Percentiles rank a stretch among this genome's conserved stretches.
phyloP scores from a whole-genome alignment of 225 moss, liverwort and hornwort species.

The Rhytidiadelphus loreus region DNA sequence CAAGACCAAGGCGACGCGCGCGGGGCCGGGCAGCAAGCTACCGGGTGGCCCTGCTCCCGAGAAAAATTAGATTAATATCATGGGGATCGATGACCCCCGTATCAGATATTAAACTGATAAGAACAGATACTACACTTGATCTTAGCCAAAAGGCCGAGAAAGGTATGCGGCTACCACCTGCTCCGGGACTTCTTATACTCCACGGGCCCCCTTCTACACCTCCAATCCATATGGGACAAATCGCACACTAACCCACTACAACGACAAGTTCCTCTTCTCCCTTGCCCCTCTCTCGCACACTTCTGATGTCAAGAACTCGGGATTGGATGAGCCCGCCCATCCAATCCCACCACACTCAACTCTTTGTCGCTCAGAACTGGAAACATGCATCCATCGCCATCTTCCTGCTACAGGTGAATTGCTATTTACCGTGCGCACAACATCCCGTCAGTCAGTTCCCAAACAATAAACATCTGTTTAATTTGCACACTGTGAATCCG shows the following conservation, averaged over 20 bases:
- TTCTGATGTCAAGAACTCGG: background rate
- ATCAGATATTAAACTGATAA: constrained; percentile 86
- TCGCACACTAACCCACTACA: too few species aligned
- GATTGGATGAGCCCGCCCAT: background rate
- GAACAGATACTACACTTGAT: constrained; percentile 90
- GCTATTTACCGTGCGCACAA: too few species aligned
- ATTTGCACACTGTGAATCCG: background rate
- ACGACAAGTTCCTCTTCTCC: too few species aligned
- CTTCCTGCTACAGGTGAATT: background rate
- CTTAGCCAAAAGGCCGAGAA: constrained; percentile 89
- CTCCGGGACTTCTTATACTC: background rate
- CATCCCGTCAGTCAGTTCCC: background rate
- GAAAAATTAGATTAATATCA: constrained; percentile 77
- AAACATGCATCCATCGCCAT: too few species aligned
- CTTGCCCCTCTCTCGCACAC: too few species aligned
- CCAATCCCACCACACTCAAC: background rate
- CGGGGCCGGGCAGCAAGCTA: constrained; percentile 21
- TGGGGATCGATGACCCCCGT: constrained; percentile 58
- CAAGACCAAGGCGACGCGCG: constrained; percentile 14
- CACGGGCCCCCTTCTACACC: rapidly evolving
- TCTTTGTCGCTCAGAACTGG: background rate
- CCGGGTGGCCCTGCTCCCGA: background rate
- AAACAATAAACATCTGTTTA: background rate
- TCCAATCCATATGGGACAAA: background rate
- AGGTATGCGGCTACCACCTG: background rate